Conservation (phyloP, 176 grass and related monocot genomes). For the Carex scoparia region DNA sequence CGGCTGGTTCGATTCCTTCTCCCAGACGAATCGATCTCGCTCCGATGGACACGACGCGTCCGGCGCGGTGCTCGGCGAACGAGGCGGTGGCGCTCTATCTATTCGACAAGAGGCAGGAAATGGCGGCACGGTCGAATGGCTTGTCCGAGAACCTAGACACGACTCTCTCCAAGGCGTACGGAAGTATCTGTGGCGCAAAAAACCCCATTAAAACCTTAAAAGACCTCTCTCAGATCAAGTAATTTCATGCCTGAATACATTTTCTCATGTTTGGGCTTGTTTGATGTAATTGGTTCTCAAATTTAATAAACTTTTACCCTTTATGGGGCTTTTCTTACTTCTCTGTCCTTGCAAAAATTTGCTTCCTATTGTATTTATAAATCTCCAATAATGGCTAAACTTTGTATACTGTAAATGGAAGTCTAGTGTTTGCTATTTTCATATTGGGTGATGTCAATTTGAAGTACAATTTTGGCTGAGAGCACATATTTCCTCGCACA, state of each 20-base stretch:
- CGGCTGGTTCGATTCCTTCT: neutral
- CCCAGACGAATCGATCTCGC: neutral
- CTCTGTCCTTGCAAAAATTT: too few species aligned
- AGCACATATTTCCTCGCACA: neutral
- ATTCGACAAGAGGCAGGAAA: slow-evolving; percentile 59
- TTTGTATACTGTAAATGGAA: too few species aligned
- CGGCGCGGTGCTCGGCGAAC: slow-evolving; percentile 57
- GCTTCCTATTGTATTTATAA: too few species aligned
- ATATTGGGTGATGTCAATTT: neutral
- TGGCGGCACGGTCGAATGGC: slow-evolving; percentile 34
- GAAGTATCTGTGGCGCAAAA: slow-evolving; percentile 52
- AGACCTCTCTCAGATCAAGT: slow-evolving; percentile 78
- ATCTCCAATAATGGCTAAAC: too few species aligned
- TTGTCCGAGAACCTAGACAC: slow-evolving; percentile 52
- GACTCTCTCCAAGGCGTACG: slow-evolving; percentile 56
- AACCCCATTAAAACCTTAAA: slow-evolving; percentile 65
- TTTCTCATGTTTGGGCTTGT: neutral
- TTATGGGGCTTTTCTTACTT: too few species aligned
- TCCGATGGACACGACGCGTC: slow-evolving; percentile 25
- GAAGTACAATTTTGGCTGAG: neutral
- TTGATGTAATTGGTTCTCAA: neutral
- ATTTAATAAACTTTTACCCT: too few species aligned
- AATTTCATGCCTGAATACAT: neutral
- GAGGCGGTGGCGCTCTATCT: slow-evolving; percentile 50
- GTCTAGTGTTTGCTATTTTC: too few species aligned